phyloP scores from a whole-genome alignment of 805 yeast species.

The Torulaspora maleeae region DNA sequence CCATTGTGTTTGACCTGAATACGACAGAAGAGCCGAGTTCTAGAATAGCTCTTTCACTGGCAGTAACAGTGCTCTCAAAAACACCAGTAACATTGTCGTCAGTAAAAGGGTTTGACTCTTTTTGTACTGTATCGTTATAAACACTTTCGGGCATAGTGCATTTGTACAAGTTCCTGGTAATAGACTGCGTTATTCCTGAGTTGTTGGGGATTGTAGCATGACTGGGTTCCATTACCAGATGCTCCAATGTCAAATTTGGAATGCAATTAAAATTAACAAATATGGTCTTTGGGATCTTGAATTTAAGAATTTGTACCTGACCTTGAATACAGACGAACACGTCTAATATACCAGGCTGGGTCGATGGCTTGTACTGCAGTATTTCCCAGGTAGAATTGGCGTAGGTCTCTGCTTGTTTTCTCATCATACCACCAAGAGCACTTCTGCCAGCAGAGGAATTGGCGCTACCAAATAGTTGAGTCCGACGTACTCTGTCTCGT shows the following conservation, averaged over 20 bases:
- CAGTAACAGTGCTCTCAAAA: conserved; percentile 67
- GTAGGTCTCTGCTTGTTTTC: conserved; percentile 72
- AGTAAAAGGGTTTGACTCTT: conserved; percentile 59
- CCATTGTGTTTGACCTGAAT: conserved; percentile 67
- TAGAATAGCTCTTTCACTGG: conserved; percentile 70
- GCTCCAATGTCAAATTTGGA: conserved; percentile 40
- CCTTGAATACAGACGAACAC: conserved; percentile 67
- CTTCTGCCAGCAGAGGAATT: conserved; percentile 50
- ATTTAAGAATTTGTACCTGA: conserved; percentile 65
- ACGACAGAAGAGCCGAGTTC: conserved; percentile 70
- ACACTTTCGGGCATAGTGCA: conserved; percentile 63
- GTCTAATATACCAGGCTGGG: conserved; percentile 67
- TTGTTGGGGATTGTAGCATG: conserved; percentile 69
- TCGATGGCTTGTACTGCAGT: conserved; percentile 59
- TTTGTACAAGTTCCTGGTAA: conserved; percentile 47
- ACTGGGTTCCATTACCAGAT: conserved; percentile 55
- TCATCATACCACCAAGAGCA: conserved; percentile 62
- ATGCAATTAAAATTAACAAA: conserved; percentile 61
- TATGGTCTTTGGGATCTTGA: conserved; percentile 70
- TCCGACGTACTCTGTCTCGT: conserved; percentile 66
- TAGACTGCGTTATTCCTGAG: conserved; percentile 38
- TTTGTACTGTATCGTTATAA: conserved; percentile 51
- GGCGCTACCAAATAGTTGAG: conserved; percentile 70
- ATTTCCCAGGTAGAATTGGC: conserved; percentile 84
- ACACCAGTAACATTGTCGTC: conserved; percentile 59